These are phyloP conservation scores for Rhynchosporium agropyri DNA, from an alignment of 2,329 filamentous ascomycete genomes.

Conservation along the genomic window DNA sequence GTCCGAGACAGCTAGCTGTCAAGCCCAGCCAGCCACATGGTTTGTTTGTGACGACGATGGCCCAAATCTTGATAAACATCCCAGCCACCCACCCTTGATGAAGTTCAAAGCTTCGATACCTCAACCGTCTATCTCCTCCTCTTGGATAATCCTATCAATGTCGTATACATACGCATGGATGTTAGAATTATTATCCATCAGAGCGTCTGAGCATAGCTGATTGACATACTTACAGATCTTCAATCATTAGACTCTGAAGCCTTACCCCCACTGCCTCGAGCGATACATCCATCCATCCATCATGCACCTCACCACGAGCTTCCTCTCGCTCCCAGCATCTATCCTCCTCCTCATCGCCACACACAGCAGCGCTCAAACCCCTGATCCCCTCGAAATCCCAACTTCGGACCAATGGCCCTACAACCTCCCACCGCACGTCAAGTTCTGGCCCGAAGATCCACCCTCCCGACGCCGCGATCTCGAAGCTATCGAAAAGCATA, in stretches of 20 bases:
- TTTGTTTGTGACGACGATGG: neutral
- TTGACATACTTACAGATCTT: neutral
- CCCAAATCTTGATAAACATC: constrained; percentile 10
- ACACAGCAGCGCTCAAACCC: constrained; percentile 43
- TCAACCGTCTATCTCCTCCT: neutral
- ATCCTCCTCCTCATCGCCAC: constrained; percentile 51
- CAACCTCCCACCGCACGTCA: constrained; percentile 49
- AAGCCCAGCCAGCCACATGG: constrained; percentile 18
- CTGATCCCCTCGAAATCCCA: constrained; percentile 26
- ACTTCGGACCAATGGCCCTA: constrained; percentile 46
- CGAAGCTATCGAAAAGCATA: constrained; percentile 45
- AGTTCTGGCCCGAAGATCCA: constrained; percentile 53
- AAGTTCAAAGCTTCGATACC: neutral
- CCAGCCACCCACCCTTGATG: constrained; percentile 18
- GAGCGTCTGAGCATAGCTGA: neutral
- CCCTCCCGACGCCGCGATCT: constrained; percentile 46
- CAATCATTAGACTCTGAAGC: constrained; percentile 22
- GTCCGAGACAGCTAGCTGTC: constrained; percentile 15
- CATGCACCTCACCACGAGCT: constrained; percentile 47
- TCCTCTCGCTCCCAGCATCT: constrained; percentile 48
- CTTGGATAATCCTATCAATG: neutral
- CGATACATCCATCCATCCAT: constrained; percentile 3
- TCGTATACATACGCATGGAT: neutral
- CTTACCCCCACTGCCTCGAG: constrained; percentile 11
- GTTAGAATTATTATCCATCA: neutral